Percentiles rank a stretch among this genome's conserved stretches.
These are phyloP conservation scores for Podospora australis DNA, from an alignment of 495 filamentous ascomycete genomes.

Conservation along the genomic window DNA sequence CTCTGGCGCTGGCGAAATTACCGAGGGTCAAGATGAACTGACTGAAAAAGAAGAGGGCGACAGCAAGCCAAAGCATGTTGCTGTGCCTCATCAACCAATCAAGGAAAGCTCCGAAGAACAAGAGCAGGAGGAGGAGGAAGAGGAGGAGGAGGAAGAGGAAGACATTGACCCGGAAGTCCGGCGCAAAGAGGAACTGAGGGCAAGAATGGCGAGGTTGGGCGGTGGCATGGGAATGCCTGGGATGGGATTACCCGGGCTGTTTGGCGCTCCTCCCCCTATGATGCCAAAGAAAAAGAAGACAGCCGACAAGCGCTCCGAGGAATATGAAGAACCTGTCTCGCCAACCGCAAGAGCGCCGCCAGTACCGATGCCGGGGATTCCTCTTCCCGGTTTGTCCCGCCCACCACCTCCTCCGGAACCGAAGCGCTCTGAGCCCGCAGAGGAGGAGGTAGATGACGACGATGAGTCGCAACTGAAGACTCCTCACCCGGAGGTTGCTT, in stretches of 20 bases:
- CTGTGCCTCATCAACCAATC: conserved; percentile 25
- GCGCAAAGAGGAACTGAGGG: conserved; percentile 81
- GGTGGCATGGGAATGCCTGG: conserved; percentile 97
- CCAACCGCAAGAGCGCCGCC: conserved; percentile 54
- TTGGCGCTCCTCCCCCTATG: conserved; percentile 51
- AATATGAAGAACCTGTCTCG: conserved; percentile 39
- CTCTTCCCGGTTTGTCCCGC: conserved; percentile 63
- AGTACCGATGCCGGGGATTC: conserved; percentile 60
- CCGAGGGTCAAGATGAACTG: conserved; percentile 71
- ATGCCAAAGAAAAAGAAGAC: conserved; percentile 60
- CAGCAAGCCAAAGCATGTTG: conserved; percentile 37
- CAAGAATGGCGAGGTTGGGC: conserved; percentile 97
- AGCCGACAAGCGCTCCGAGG: conserved; percentile 39
- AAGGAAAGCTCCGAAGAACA: conserved; percentile 35
- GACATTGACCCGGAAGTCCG: conserved; percentile 88
- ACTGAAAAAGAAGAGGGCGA: conserved; percentile 72
- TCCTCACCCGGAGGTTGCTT: conserved; percentile 33
- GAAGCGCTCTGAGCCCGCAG: conserved; percentile 27
- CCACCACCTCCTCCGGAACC: conserved; percentile 23
- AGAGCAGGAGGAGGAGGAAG: conserved; percentile 52
- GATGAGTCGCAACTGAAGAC: conserved; percentile 26
- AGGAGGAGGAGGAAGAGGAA: conserved; percentile 75
- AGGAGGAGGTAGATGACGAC: conserved; percentile 38
- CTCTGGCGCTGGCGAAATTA: conserved; percentile 76
- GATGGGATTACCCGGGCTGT: conserved; percentile 68